Evolutionary conservation across 2,329 filamentous ascomycete genomes (phyloP), one percentile per base, ranked within the genome.

Genomic region (Arthrobotrys musiformis): DNA sequence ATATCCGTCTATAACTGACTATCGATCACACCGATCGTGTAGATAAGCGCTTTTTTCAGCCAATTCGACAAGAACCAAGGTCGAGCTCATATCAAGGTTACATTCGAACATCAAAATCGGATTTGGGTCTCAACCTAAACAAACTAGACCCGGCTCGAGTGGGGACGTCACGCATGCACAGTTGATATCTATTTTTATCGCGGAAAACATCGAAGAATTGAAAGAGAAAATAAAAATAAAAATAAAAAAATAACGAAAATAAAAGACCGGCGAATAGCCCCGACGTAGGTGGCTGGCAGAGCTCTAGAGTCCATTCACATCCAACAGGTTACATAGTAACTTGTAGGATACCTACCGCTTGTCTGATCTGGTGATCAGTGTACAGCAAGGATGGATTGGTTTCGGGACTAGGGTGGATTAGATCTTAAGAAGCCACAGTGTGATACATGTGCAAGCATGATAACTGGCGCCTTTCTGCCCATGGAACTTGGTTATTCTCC

Each of bases 121-220:
- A 17, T 44, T 22, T 33, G 11, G 26, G 22, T 26, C 40, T 30
- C 46, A 50, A 54, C 28, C 4, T 7, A 35, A 54, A 28, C 28
- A 35, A 50, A 52, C 28, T 26, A 35, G 26, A 37, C 61, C 33
- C 7, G 17, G 33, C 52, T 28, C n/a, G 13, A 33, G 24, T 58
- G 35, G 63, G 40, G 35, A 48, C 28, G n/a, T n/a, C n/a, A n/a
- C n/a, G n/a, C n/a, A n/a, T n/a, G 44, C 56, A 69, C 44, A n/a
- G n/a, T 46, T 44, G 9, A 19, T 15, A 24, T 62, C 67, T 70
- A 63, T 70, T 63, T 70, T 54, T 70, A 52, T 54, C 35, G 22
- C 26, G 42, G 40, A 50, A 46, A 2, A 40, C 1, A 17, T 22
- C 17, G 26, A n/a, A n/a, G 44, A 22, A 19, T 8, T 30, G 1